A percentile compares a stretch with the other conserved stretches of the same genome.
phyloP scores from a whole-genome alignment of 2,329 filamentous ascomycete species.

The Penicillium expansum region DNA sequence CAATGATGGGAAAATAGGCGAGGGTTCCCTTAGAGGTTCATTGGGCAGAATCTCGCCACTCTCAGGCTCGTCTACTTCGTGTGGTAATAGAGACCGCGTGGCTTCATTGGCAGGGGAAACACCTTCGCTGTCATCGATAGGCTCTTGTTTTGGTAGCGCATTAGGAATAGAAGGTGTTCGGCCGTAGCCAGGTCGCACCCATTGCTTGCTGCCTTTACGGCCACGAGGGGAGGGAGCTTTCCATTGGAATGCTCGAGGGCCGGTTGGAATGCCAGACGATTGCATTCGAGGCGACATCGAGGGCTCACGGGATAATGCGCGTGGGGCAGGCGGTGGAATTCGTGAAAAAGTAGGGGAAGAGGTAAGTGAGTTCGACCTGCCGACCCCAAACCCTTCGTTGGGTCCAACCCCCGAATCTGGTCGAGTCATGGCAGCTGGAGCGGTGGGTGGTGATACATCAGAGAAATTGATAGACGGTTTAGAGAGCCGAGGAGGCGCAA shows the following conservation, averaged over 20 bases:
- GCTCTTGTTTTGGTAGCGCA: constrained; percentile 32
- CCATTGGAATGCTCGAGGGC: constrained; percentile 41
- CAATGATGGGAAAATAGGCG: constrained; percentile 13
- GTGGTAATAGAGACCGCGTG: constrained; percentile 2
- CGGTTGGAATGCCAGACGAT: constrained; percentile 40
- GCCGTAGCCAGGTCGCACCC: constrained; percentile 39
- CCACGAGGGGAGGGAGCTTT: constrained; percentile 29
- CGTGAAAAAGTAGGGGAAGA: constrained; percentile 29
- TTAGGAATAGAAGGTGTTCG: constrained; percentile 22
- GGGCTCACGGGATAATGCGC: constrained; percentile 31
- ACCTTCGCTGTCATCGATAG: constrained; percentile 30
- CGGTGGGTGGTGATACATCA: constrained; percentile 38
- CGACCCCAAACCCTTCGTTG: constrained; percentile 20
- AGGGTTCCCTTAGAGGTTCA: constrained; percentile 4
- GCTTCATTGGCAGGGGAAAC: constrained; percentile 20
- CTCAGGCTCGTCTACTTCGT: constrained; percentile 1
- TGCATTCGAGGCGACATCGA: constrained; percentile 40
- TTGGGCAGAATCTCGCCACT: constrained; percentile 1
- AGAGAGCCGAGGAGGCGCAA: constrained; percentile 24
- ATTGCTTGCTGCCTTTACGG: constrained; percentile 39
- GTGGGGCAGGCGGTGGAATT: constrained; percentile 25
- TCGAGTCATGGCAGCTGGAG: constrained; percentile 36
- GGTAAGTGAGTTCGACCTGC: constrained; percentile 19
- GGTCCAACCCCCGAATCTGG: constrained; percentile 22
- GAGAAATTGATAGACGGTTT: constrained; percentile 25